Conservation (phyloP, 371 early-diverging fungal genomes). For the Blakeslea trispora region DNA sequence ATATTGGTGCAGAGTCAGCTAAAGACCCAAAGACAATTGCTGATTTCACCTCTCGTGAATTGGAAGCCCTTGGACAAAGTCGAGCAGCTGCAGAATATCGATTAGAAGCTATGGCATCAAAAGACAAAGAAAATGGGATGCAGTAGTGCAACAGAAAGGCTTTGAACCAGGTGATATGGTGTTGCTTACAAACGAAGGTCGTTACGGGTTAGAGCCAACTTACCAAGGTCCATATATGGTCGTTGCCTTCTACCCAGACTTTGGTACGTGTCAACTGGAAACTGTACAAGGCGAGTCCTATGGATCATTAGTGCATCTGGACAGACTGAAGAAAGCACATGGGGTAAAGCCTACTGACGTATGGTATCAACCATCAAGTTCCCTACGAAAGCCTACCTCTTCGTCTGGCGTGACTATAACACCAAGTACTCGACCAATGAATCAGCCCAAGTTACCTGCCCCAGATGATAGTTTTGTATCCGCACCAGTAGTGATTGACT, state of each 20-base stretch:
- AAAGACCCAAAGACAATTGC: conserved; percentile 1
- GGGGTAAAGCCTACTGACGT: neutral
- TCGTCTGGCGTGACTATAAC: too few species aligned
- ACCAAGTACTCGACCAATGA: too few species aligned
- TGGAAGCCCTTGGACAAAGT: neutral
- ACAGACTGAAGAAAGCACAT: conserved; percentile 1
- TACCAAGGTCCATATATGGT: conserved; percentile 6
- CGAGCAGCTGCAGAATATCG: too few species aligned
- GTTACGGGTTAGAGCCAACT: conserved; percentile 5
- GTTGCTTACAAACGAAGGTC: too few species aligned
- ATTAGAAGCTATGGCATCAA: neutral
- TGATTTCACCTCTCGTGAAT: neutral
- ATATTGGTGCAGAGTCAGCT: neutral
- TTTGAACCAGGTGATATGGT: conserved; percentile 10
- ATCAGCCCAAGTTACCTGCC: too few species aligned
- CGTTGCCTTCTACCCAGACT: neutral
- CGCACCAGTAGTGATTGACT: too few species aligned
- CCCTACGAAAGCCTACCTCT: too few species aligned
- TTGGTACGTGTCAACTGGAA: conserved; percentile 3
- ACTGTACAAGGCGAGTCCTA: too few species aligned
- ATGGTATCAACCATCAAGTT: conserved; percentile 7
- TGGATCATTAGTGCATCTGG: conserved; percentile 1
- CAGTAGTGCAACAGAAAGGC: neutral
- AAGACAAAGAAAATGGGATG: conserved; percentile 12
- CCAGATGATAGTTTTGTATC: too few species aligned